Percentiles rank a stretch among this genome's conserved stretches.
These are phyloP conservation scores for Phylloboletellus chloephorus DNA, from an alignment of 1,284 basidiomycete species.

Conservation along the genomic window DNA sequence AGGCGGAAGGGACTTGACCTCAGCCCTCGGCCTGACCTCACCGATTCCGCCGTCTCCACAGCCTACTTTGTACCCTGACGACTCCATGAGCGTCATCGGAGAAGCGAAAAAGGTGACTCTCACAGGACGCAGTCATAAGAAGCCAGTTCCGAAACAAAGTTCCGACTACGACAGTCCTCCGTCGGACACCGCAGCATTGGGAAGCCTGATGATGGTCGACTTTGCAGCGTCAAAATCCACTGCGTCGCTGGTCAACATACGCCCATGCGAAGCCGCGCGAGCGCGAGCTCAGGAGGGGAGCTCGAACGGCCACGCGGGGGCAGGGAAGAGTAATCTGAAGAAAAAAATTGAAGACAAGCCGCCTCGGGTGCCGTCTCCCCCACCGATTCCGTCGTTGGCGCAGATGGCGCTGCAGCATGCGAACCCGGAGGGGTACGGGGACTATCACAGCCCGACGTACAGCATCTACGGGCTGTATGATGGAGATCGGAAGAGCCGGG, in stretches of 20 bases:
- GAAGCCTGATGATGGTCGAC: conserved; percentile 56
- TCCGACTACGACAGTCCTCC: conserved; percentile 26
- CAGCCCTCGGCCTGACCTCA: conserved; percentile 49
- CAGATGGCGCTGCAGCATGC: conserved; percentile 69
- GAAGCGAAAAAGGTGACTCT: conserved; percentile 30
- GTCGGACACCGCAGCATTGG: conserved; percentile 45
- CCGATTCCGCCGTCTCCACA: conserved; percentile 45
- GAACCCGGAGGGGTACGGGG: conserved; percentile 54
- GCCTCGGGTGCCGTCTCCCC: conserved; percentile 73
- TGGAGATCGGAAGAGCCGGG: conserved; percentile 52
- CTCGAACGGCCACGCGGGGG: conserved; percentile 1
- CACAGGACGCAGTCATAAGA: conserved; percentile 31
- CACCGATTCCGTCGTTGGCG: conserved; percentile 63
- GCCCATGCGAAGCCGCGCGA: conserved; percentile 23
- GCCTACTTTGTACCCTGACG: conserved; percentile 63
- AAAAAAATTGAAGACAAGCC: conserved; percentile 50
- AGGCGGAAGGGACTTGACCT: conserved; percentile 46
- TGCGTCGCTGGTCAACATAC: conserved; percentile 33
- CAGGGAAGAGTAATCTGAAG: conserved; percentile 24
- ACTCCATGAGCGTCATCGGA: conserved; percentile 58
- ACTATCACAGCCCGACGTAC: conserved; percentile 74
- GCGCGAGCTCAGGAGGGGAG: conserved; percentile 14
- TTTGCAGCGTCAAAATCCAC: conserved; percentile 38
- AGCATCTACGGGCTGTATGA: conserved; percentile 74
- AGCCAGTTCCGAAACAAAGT: conserved; percentile 27